Percentiles rank a stretch among this genome's conserved stretches.
Evolutionary conservation across 495 filamentous ascomycete genomes (phyloP).

Genomic region (Xylaria palmicola): DNA sequence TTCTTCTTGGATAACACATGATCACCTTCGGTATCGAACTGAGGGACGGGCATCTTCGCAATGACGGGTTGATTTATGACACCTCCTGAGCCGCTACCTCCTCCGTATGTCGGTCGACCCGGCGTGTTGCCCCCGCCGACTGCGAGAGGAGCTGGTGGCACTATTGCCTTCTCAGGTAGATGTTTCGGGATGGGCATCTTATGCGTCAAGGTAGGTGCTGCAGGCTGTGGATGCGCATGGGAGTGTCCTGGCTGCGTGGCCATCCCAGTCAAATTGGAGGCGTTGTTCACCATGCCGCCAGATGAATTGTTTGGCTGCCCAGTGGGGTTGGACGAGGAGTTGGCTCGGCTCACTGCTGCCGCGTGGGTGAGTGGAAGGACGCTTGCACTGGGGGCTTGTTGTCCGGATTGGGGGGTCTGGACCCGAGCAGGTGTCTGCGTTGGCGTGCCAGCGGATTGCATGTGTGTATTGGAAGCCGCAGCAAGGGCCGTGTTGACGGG

Average conservation of each 20-base stretch:
- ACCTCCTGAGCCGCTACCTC: constrained; percentile 67
- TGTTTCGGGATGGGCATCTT: constrained; percentile 79
- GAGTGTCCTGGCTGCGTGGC: constrained; percentile 51
- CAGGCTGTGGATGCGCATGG: constrained; percentile 54
- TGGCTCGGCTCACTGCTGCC: constrained; percentile 42
- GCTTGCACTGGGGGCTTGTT: constrained; percentile 38
- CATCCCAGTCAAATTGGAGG: constrained; percentile 1
- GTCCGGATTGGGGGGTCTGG: constrained; percentile 49
- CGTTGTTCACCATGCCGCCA: constrained; percentile 27
- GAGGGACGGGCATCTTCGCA: constrained; percentile 72
- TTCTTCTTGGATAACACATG: constrained; percentile 92
- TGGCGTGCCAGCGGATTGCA: constrained; percentile 42
- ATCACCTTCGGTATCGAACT: constrained; percentile 86
- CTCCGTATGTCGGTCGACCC: constrained; percentile 73
- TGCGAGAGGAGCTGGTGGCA: constrained; percentile 66
- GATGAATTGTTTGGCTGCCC: constrained; percentile 36
- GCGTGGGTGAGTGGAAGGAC: constrained; percentile 48
- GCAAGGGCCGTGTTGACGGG: constrained; percentile 49
- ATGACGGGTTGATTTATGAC: constrained; percentile 87
- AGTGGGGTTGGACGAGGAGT: constrained; percentile 34
- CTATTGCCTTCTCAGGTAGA: constrained; percentile 60
- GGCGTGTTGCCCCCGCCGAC: constrained; percentile 53
- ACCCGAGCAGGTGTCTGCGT: constrained; percentile 44
- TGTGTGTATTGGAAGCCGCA: constrained; percentile 36
- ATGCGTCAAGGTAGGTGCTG: constrained; percentile 43